Evolutionary conservation across 2,329 filamentous ascomycete species (phyloP).

Genomic region (Coniochaeta sp.): DNA sequence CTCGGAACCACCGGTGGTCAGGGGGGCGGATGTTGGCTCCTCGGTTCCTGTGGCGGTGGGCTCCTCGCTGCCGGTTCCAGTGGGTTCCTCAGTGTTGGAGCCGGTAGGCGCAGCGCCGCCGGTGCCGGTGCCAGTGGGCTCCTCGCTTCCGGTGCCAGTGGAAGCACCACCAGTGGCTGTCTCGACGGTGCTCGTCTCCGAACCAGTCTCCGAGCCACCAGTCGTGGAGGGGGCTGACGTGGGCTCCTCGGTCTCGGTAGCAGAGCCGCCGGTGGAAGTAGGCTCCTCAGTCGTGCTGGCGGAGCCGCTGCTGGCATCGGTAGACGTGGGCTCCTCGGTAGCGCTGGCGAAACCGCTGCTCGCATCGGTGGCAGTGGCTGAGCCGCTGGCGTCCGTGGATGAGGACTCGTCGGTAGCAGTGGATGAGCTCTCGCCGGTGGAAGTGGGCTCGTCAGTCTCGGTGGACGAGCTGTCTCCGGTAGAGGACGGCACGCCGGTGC

Average conservation of each 20-base stretch:
- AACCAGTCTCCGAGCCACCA: neutral
- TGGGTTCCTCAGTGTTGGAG: neutral
- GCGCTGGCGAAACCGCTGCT: neutral
- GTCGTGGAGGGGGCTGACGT: neutral
- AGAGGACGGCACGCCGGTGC: too few relatives aligned
- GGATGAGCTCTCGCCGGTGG: too few relatives aligned
- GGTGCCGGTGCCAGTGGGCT: neutral
- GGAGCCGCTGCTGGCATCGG: too few relatives aligned
- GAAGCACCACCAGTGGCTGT: neutral
- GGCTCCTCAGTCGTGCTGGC: neutral
- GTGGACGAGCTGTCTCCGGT: neutral
- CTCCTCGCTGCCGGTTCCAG: neutral
- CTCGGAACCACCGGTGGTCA: neutral
- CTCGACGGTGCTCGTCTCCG: neutral
- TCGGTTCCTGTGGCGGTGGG: neutral
- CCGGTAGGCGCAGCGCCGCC: too few relatives aligned
- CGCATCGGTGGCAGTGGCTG: neutral
- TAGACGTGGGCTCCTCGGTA: neutral
- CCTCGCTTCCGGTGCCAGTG: neutral
- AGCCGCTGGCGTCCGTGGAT: too few relatives aligned
- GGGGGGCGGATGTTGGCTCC: neutral
- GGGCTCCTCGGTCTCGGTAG: neutral
- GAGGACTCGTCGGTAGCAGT: too few relatives aligned
- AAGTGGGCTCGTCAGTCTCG: neutral
- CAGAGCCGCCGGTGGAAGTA: neutral